Percentiles rank a stretch among this genome's conserved stretches.
phyloP scores from a whole-genome alignment of 1,284 basidiomycete species.

The Gymnopus androsaceus region DNA sequence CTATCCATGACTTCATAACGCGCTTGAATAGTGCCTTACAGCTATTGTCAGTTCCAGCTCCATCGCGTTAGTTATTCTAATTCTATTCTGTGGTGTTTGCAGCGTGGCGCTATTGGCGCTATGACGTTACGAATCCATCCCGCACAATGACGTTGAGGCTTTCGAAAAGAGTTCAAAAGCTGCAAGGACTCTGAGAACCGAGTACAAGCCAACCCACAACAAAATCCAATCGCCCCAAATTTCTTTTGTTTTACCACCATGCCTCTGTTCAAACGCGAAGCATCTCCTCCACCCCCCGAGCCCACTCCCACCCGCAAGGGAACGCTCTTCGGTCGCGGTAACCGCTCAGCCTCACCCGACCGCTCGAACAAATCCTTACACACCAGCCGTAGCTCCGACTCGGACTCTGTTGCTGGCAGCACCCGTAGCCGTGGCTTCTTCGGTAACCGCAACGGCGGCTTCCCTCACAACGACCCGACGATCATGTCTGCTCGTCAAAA shows the following conservation, averaged over 20 bases:
- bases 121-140: neutral
- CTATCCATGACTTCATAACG: no score
- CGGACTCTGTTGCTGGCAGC: conserved; percentile 6
- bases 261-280: conserved; percentile 31
- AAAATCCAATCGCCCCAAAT: neutral
- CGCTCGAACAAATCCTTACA: conserved; percentile 18
- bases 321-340: conserved; percentile 28
- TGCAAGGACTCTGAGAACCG: neutral
- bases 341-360: conserved; percentile 25
- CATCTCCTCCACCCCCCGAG: conserved; percentile 2
- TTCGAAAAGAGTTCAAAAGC: neutral
- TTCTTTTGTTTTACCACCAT: conserved; percentile 16
- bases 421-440: conserved; percentile 18
- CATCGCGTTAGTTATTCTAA: no score
- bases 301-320: conserved; percentile 25
- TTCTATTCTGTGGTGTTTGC: no score
- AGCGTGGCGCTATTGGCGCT: neutral
- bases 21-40: no score
- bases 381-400: conserved; percentile 28
- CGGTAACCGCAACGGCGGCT: conserved; percentile 26
- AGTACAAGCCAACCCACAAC: neutral
- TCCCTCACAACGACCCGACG: conserved; percentile 44
- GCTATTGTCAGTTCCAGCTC: no score
- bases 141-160: neutral
- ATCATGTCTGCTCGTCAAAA: conserved; percentile 55